These are phyloP conservation scores for Fomitiporia mediterranea DNA, from an alignment of 1,284 basidiomycete species.

Conservation along the genomic window DNA sequence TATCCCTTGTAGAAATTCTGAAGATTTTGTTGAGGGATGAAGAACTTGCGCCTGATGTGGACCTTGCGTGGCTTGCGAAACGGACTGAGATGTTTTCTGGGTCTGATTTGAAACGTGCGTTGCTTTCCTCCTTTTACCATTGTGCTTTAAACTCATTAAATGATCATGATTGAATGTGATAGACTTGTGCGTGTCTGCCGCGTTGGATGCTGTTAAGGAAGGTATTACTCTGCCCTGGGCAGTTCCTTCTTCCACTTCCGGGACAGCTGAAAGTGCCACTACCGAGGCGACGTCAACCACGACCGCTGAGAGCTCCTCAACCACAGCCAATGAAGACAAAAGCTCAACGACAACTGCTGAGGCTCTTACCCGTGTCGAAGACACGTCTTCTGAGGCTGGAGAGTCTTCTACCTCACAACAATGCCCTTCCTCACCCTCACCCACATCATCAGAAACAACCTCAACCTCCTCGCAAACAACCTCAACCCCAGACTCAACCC, in stretches of 20 bases:
- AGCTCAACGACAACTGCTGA: not conserved
- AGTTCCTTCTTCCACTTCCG: conserved; percentile 12
- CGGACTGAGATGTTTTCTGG: conserved; percentile 86
- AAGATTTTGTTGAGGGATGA: conserved; percentile 81
- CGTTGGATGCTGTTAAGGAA: conserved; percentile 85
- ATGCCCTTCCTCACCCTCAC: not conserved
- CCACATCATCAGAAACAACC: not conserved
- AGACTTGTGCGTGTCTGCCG: conserved; percentile 90
- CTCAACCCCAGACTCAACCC: not conserved
- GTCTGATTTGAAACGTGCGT: conserved; percentile 89
- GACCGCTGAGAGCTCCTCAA: not conserved
- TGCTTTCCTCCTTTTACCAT: conserved; percentile 3
- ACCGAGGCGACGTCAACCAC: not conserved
- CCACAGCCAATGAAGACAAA: not conserved
- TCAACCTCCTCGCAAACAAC: too few relatives aligned
- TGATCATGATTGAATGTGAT: conserved; percentile 18
- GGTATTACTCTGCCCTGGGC: conserved; percentile 74
- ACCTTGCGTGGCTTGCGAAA: conserved; percentile 59
- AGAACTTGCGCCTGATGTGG: conserved; percentile 61
- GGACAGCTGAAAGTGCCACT: not conserved
- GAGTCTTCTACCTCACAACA: too few relatives aligned
- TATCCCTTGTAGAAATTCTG: conserved; percentile 61
- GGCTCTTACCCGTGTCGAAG: not conserved
- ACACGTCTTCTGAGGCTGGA: too few relatives aligned
- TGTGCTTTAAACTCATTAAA: too few relatives aligned